A percentile compares a stretch with the other conserved stretches of the same genome.
Evolutionary conservation across 2,329 filamentous ascomycete genomes (phyloP).

Genomic region (Fusarium sp.): DNA sequence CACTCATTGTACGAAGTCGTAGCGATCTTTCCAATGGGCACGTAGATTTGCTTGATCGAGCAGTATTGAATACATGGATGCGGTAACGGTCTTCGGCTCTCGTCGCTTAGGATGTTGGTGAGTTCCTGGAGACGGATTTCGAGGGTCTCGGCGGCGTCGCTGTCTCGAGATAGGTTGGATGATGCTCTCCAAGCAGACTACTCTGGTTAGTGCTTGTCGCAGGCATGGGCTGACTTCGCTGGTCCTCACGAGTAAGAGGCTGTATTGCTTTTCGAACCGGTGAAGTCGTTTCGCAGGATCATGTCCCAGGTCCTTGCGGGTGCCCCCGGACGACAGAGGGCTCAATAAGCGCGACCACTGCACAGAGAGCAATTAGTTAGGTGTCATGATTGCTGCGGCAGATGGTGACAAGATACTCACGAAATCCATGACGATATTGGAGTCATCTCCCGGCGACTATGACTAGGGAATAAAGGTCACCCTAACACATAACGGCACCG

Average conservation of each 20-base stretch:
- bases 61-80: conserved; percentile 93
- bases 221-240: neutral
- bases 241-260: conserved; percentile 64
- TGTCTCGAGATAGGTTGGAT: conserved; percentile 67
- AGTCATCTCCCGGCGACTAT: conserved; percentile 54
- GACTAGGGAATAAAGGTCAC: conserved; percentile 18
- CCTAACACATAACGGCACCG: conserved; percentile 33
- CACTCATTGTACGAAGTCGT: conserved; percentile 84
- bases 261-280: conserved; percentile 74
- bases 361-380: conserved; percentile 19
- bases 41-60: conserved; percentile 86
- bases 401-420: conserved; percentile 49
- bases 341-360: conserved; percentile 76
- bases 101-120: conserved; percentile 82
- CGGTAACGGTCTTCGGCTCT: conserved; percentile 85
- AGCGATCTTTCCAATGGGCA: conserved; percentile 88
- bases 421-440: conserved; percentile 64
- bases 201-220: conserved; percentile 16
- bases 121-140: conserved; percentile 71
- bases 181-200: conserved; percentile 69
- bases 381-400: neutral
- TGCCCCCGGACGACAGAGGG: conserved; percentile 64
- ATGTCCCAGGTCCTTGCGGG: conserved; percentile 68
- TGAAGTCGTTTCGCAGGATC: conserved; percentile 71
- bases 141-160: conserved; percentile 69